These are phyloP conservation scores for Vitis hybrid DNA, from an alignment of 177 flowering plant genomes.

Conservation along the genomic window DNA sequence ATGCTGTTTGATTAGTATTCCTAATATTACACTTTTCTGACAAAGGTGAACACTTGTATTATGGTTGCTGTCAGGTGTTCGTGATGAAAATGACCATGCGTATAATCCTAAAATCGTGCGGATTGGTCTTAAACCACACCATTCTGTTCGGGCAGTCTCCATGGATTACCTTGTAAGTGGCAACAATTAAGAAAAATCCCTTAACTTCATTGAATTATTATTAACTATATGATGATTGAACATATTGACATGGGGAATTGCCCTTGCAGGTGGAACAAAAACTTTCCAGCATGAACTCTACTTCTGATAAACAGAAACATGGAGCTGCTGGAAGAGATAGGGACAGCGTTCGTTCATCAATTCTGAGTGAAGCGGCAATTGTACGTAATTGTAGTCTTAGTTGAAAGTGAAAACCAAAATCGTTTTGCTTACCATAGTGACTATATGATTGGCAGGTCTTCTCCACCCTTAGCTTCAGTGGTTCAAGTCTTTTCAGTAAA, in stretches of 20 bases:
- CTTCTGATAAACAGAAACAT: constrained; percentile 54
- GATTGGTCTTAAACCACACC: constrained; percentile 92
- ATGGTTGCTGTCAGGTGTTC: constrained; percentile 58
- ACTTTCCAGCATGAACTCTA: constrained; percentile 43
- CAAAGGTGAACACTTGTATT: background rate
- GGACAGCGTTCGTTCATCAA: constrained; percentile 71
- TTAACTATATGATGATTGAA: background rate
- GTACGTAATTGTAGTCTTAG: constrained; percentile 43
- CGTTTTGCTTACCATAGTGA: constrained; percentile 1
- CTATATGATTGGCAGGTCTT: constrained; percentile 65
- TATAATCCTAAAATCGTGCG: constrained; percentile 96
- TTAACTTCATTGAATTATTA: background rate
- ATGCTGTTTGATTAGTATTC: background rate
- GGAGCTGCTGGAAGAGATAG: constrained; percentile 54
- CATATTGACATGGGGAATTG: constrained; percentile 2
- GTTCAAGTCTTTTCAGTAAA: constrained; percentile 70
- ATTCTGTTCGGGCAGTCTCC: constrained; percentile 80
- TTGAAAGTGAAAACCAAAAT: background rate
- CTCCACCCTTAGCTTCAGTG: constrained; percentile 98
- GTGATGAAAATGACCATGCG: constrained; percentile 76
- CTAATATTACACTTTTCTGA: too few relatives aligned
- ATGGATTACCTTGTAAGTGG: constrained; percentile 85
- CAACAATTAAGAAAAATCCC: background rate
- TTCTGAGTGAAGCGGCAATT: constrained; percentile 90
- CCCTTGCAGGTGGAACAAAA: constrained; percentile 75